Percentiles rank a stretch among this genome's conserved stretches.
Conservation (phyloP, 495 filamentous ascomycete genomes). For the Aspergillus campestris region DNA sequence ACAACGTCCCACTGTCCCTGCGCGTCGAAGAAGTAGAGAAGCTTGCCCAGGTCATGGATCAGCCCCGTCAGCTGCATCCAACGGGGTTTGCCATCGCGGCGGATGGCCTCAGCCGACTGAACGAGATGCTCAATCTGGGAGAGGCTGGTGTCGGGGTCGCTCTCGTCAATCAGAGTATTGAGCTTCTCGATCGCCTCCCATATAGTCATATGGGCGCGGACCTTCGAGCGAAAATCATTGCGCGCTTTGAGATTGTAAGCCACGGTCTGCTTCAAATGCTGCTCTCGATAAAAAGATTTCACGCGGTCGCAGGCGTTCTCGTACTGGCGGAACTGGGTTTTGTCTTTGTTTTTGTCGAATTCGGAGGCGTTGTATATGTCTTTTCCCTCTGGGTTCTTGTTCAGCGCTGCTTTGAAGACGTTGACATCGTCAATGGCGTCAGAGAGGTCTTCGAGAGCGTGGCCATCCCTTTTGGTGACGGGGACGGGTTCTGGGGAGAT, state of each 20-base stretch:
- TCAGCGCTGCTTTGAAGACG: slow-evolving; percentile 48
- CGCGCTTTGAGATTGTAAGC: slow-evolving; percentile 76
- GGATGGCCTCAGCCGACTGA: slow-evolving; percentile 79
- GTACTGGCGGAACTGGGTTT: slow-evolving; percentile 73
- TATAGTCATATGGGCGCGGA: slow-evolving; percentile 66
- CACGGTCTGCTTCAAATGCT: slow-evolving; percentile 77
- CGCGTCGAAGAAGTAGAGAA: slow-evolving; percentile 75
- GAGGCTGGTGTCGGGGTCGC: slow-evolving; percentile 78
- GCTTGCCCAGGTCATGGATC: slow-evolving; percentile 86
- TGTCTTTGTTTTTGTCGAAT: slow-evolving; percentile 74
- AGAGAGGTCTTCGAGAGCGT: slow-evolving; percentile 69
- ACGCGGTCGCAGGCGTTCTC: slow-evolving; percentile 69
- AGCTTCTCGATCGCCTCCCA: slow-evolving; percentile 90
- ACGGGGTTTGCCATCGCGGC: slow-evolving; percentile 77
- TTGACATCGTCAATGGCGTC: slow-evolving; percentile 79
- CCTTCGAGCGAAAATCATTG: slow-evolving; percentile 57
- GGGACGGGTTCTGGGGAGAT: slow-evolving; percentile 17
- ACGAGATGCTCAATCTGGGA: slow-evolving; percentile 83
- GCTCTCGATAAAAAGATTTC: slow-evolving; percentile 74
- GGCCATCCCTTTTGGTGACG: slow-evolving; percentile 48
- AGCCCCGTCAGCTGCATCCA: slow-evolving; percentile 89
- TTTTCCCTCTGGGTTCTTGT: slow-evolving; percentile 29
- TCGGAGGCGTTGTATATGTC: slow-evolving; percentile 52
- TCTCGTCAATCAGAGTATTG: slow-evolving; percentile 81
- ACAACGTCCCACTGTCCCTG: slow-evolving; percentile 89